These are phyloP conservation scores for Penicillium olsonii DNA, from an alignment of 2,329 filamentous ascomycete genomes.

Conservation along the genomic window DNA sequence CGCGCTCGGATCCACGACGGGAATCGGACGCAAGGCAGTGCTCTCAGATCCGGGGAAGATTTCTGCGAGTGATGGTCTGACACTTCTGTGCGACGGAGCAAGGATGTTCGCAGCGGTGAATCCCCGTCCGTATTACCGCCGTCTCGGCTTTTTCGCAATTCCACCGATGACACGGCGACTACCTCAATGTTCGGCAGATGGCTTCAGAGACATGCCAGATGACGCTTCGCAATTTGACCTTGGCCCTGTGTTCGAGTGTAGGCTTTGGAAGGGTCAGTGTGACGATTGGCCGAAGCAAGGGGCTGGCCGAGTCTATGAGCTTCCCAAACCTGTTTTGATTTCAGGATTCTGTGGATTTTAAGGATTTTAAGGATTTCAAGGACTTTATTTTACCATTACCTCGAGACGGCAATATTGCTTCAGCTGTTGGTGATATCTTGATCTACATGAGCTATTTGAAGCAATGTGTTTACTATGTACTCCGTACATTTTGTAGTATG, in stretches of 20 bases:
- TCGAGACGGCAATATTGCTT: not conserved
- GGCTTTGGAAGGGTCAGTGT: slow-evolving; percentile 18
- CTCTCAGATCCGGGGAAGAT: slow-evolving; percentile 19
- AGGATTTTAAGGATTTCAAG: no score
- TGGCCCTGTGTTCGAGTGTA: not conserved
- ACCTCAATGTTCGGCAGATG: not conserved
- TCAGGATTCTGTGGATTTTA: not conserved
- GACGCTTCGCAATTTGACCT: not conserved
- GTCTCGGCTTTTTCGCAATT: slow-evolving; percentile 23
- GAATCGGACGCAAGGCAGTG: slow-evolving; percentile 13
- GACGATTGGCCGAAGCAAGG: slow-evolving; percentile 22
- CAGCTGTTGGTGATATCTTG: not conserved
- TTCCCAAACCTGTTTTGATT: slow-evolving; percentile 1
- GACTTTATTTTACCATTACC: not conserved
- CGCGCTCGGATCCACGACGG: not conserved
- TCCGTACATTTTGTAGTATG: no score
- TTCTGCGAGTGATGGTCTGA: slow-evolving; percentile 22
- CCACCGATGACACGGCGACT: not conserved
- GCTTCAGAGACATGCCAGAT: not conserved
- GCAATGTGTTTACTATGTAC: no score
- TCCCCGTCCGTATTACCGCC: slow-evolving; percentile 15
- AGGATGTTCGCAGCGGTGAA: slow-evolving; percentile 21
- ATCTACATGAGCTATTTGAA: not conserved
- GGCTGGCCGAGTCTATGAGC: slow-evolving; percentile 18
- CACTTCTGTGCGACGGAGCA: slow-evolving; percentile 22